A percentile compares a stretch with the other conserved stretches of the same genome.
These are phyloP conservation scores for Penicillium longicatenatum DNA, from an alignment of 495 filamentous ascomycete species.

Conservation along the genomic window DNA sequence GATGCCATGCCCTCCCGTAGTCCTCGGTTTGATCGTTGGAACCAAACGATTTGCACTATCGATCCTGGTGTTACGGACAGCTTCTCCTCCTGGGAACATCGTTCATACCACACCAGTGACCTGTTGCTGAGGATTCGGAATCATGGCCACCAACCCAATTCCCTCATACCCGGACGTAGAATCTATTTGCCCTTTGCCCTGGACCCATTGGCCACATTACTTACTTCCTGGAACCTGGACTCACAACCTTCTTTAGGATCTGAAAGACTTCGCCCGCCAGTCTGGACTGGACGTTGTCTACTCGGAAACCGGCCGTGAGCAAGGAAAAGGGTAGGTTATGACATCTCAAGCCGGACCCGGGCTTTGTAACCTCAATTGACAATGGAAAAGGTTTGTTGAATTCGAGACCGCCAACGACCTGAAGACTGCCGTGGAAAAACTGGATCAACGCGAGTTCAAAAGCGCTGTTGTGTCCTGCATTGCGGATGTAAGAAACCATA, in stretches of 20 bases:
- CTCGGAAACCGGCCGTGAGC: slow-evolving; percentile 92
- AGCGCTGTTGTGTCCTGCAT: slow-evolving; percentile 78
- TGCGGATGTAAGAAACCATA: slow-evolving; percentile 70
- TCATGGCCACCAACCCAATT: slow-evolving; percentile 3
- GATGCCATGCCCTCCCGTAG: slow-evolving; percentile 15
- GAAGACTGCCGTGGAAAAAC: slow-evolving; percentile 86
- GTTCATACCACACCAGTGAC: neutral
- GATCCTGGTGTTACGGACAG: slow-evolving; percentile 9
- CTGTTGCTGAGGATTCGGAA: slow-evolving; percentile 3
- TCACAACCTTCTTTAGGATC: slow-evolving; percentile 67
- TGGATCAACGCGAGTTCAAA: slow-evolving; percentile 91
- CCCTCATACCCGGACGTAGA: slow-evolving; percentile 27
- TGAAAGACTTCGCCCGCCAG: slow-evolving; percentile 98
- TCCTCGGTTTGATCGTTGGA: slow-evolving; percentile 21
- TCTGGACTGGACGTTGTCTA: slow-evolving; percentile 98
- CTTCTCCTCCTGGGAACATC: neutral
- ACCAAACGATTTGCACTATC: slow-evolving; percentile 10
- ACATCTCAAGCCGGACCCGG: slow-evolving; percentile 11
- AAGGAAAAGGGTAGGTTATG: slow-evolving; percentile 82
- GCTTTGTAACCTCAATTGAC: slow-evolving; percentile 29
- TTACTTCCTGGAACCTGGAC: slow-evolving; percentile 42
- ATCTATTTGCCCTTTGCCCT: slow-evolving; percentile 16
- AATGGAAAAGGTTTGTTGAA: slow-evolving; percentile 80
- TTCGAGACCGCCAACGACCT: slow-evolving; percentile 92
- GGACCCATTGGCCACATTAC: slow-evolving; percentile 28